phyloP scores from a whole-genome alignment of 441 rosid species.

The Capsella rubella region DNA sequence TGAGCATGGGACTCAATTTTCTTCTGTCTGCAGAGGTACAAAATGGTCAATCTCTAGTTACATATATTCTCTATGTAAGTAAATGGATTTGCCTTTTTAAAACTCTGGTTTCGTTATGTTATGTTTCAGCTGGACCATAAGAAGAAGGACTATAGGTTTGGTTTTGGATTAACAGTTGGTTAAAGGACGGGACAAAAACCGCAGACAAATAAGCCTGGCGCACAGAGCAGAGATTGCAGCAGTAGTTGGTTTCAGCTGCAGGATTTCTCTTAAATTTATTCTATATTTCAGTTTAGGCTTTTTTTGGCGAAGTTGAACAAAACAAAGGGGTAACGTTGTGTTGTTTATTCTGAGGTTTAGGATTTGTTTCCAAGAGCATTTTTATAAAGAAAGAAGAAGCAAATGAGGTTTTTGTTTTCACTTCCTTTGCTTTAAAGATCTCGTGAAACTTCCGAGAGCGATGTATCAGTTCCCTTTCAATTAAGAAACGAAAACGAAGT shows the following conservation, averaged over 20 bases:
- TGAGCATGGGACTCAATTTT: slow-evolving; percentile 90
- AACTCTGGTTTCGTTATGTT: slow-evolving; percentile 4
- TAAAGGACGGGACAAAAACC: slow-evolving; percentile 35
- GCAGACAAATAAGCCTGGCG: slow-evolving; percentile 38
- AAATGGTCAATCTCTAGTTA: not conserved
- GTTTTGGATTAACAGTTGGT: slow-evolving; percentile 93
- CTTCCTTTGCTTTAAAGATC: slow-evolving; percentile 23
- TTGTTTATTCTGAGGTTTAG: slow-evolving; percentile 35
- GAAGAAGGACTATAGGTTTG: slow-evolving; percentile 97
- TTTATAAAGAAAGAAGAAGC: not conserved
- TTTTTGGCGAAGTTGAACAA: slow-evolving; percentile 21
- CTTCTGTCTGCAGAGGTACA: slow-evolving; percentile 95
- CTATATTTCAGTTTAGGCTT: slow-evolving; percentile 40
- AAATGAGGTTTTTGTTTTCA: slow-evolving; percentile 31
- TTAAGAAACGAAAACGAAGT: not conserved
- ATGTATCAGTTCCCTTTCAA: slow-evolving; percentile 10
- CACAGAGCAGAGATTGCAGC: slow-evolving; percentile 37
- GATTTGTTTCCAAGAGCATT: slow-evolving; percentile 19
- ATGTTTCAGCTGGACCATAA: slow-evolving; percentile 80
- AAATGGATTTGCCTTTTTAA: not conserved
- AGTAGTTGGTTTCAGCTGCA: slow-evolving; percentile 21
- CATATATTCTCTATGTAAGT: not conserved
- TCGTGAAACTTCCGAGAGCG: slow-evolving; percentile 26
- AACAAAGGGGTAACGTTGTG: slow-evolving; percentile 32
- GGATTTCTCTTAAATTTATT: slow-evolving; percentile 31